Evolutionary conservation across 257 asterid species (phyloP).

Genomic region (Solanum virginianum): DNA sequence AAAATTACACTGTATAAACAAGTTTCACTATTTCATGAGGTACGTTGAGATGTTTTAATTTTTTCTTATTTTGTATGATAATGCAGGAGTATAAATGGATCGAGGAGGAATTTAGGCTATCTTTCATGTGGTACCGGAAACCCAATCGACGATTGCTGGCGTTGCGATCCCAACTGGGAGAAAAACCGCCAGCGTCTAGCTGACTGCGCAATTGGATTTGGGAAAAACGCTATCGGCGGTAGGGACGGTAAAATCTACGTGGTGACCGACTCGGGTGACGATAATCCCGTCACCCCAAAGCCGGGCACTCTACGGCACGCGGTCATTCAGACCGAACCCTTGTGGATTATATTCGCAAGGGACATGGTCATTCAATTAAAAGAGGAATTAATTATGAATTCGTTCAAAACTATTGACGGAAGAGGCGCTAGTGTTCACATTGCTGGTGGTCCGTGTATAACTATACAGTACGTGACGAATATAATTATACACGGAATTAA

Average conservation of each 20-base stretch:
- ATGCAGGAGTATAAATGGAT: slow-evolving; percentile 51
- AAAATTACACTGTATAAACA: not conserved
- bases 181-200: slow-evolving; percentile 52
- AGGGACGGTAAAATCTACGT: slow-evolving; percentile 47
- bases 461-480: slow-evolving; percentile 61
- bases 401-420: slow-evolving; percentile 74
- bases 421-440: slow-evolving; percentile 78
- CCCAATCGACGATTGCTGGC: slow-evolving; percentile 83
- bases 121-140: slow-evolving; percentile 67
- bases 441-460: slow-evolving; percentile 76
- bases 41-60: not conserved
- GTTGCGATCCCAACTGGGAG: slow-evolving; percentile 68
- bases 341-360: slow-evolving; percentile 66
- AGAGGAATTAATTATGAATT: slow-evolving; percentile 76
- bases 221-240: slow-evolving; percentile 69
- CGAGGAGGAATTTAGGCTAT: slow-evolving; percentile 56
- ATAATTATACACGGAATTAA: slow-evolving; percentile 65
- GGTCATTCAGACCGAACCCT: slow-evolving; percentile 51
- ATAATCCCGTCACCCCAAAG: slow-evolving; percentile 39
- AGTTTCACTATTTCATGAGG: not conserved
- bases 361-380: slow-evolving; percentile 73
- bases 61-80: not conserved
- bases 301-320: slow-evolving; percentile 73
- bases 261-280: slow-evolving; percentile 45
- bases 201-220: slow-evolving; percentile 70